Evolutionary conservation across 2,329 filamentous ascomycete species (phyloP), one percentile per base, ranked within the genome.

Genomic region (Apiospora kogelbergensis): DNA sequence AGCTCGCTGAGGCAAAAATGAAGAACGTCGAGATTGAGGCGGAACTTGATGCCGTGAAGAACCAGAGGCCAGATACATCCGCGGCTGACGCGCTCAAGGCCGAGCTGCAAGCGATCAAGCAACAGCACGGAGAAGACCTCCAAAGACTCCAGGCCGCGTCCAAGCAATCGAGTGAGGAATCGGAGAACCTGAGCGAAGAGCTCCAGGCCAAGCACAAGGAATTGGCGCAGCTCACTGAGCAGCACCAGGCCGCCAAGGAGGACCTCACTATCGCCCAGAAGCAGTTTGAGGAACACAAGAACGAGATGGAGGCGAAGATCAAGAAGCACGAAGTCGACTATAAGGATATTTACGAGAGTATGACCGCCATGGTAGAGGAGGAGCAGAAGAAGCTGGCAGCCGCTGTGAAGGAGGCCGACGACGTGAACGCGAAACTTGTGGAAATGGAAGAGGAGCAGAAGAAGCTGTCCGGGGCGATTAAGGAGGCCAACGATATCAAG

Each of bases 291-390:
- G 83, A 85, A 9, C 80, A 84, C 73, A 84, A 82, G 77, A 80
- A 83, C 26, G 84, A 87, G 73, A 82, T 84, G 3, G 84, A 85
- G 13, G 83, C 83, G 13, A 84, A 83, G 76, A 74, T 81, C 67
- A 88, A 88, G 84, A 87, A 83, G n/a, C 82, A 85, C 63, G 82
- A 84, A 76, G 82, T 84, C n/a, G 87, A 90, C 76, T 90, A 89
- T 78, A 84, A 86, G 75, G 88, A 90, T 71, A 86, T 91, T 81
- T 86, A 88, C 75, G 88, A 91, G 66, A 88, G 85, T 70, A 84
- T 91, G 81, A 89, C 86, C 5, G 79, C 86, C 72, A 80, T 90
- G 67, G 83, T 89, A 1, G 88, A 90, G 75, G 88, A 90, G 74
- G 85, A 86, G 65, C 83, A 85, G 73, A 83, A 77, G 74, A 79